Conservation (phyloP, 2,329 filamentous ascomycete species). For the Sphaerulina musiva region DNA sequence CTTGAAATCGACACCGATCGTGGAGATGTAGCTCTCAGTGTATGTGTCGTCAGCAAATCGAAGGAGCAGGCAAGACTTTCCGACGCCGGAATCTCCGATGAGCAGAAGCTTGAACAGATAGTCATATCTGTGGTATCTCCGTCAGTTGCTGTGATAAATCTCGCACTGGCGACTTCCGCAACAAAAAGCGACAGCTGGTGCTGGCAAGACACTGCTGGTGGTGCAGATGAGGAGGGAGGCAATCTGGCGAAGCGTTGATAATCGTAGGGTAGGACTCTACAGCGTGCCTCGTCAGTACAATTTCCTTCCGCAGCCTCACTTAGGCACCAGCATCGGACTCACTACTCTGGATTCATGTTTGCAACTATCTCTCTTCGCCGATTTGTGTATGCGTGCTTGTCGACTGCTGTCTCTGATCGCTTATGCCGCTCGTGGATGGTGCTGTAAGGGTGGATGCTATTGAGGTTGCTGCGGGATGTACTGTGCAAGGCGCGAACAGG, state of each 20-base stretch:
- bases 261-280: background rate
- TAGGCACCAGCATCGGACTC: slow-evolving; percentile 41
- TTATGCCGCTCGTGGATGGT: background rate
- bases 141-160: background rate
- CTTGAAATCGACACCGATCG: slow-evolving; percentile 99
- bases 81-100: slow-evolving; percentile 99
- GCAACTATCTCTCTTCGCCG: slow-evolving; percentile 8
- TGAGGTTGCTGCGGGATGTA: slow-evolving; percentile 4
- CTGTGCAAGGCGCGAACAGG: background rate
- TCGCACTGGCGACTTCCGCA: background rate
- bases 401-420: slow-evolving; percentile 1
- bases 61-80: slow-evolving; percentile 97
- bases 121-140: slow-evolving; percentile 70
- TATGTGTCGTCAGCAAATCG: slow-evolving; percentile 99
- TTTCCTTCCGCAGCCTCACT: slow-evolving; percentile 4
- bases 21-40: slow-evolving; percentile 99
- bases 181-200: background rate
- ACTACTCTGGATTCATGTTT: slow-evolving; percentile 87
- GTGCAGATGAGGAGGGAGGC: background rate
- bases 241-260: background rate
- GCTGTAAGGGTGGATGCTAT: slow-evolving; percentile 3
- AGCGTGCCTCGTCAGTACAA: slow-evolving; percentile 11
- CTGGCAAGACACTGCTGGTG: background rate
- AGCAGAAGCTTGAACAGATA: slow-evolving; percentile 99
- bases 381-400: slow-evolving; percentile 1